Conservation (phyloP, 441 rosid species). For the Lagerstroemia fauriei region DNA sequence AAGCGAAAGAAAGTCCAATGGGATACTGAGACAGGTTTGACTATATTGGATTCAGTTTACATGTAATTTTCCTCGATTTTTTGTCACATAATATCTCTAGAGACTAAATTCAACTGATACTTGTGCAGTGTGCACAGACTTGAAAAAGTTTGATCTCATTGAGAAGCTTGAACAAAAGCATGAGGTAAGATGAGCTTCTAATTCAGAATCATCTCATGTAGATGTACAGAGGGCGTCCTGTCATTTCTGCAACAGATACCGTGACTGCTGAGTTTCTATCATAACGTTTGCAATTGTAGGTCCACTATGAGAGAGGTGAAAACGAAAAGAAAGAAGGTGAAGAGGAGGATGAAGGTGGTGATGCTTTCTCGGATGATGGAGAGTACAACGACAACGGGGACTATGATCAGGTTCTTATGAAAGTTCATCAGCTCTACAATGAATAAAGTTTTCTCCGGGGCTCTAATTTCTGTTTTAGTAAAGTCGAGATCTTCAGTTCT, state of each 20-base stretch:
- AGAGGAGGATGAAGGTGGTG: constrained; percentile 44
- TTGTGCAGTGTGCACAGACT: constrained; percentile 28
- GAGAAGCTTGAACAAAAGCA: constrained; percentile 44
- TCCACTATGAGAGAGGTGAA: constrained; percentile 40
- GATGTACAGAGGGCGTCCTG: background rate
- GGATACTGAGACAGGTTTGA: constrained; percentile 54
- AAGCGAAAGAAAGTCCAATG: constrained; percentile 46
- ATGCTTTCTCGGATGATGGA: constrained; percentile 48
- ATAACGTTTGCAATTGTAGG: constrained; percentile 22
- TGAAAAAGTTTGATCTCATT: constrained; percentile 39
- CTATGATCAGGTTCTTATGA: constrained; percentile 37
- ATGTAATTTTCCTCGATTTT: background rate
- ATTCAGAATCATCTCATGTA: background rate
- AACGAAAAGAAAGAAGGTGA: constrained; percentile 43
- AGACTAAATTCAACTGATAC: constrained; percentile 14
- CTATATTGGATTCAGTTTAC: background rate
- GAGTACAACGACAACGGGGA: constrained; percentile 57
- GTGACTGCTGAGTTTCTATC: background rate
- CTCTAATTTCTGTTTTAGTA: background rate
- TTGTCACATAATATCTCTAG: background rate
- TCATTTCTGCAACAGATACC: background rate
- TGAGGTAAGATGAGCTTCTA: constrained; percentile 32
- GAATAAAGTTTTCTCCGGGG: background rate
- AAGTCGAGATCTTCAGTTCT: background rate
- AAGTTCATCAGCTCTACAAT: background rate